Evolutionary conservation across 78 protist genomes (phyloP).

Genomic region (Isochrysis galbana): DNA sequence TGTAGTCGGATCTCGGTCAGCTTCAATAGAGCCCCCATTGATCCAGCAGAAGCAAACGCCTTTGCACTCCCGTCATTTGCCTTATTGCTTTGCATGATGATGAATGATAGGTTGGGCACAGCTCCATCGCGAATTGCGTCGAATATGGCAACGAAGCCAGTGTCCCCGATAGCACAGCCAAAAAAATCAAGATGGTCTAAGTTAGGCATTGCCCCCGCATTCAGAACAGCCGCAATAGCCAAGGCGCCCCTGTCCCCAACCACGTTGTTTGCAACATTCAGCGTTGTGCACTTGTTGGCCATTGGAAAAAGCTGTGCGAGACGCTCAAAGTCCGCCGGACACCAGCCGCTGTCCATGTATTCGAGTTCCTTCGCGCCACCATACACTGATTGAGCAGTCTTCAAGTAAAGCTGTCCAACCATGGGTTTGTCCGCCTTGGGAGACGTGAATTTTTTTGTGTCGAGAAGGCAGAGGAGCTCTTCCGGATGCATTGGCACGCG

Average conservation of each 20-base stretch:
- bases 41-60: too few species aligned
- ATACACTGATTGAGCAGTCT: not conserved
- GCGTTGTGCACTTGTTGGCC: not conserved
- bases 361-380: not conserved
- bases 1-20: too few species aligned
- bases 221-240: not conserved
- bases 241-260: not conserved
- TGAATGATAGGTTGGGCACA: not conserved
- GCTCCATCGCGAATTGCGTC: not conserved
- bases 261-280: not conserved
- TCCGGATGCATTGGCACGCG: not conserved
- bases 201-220: not conserved
- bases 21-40: too few species aligned
- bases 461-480: not conserved
- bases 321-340: not conserved
- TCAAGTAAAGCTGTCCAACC: not conserved
- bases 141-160: not conserved
- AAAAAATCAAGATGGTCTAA: not conserved
- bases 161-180: not conserved
- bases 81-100: not conserved
- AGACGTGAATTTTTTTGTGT: not conserved
- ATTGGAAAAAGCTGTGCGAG: not conserved
- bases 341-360: not conserved
- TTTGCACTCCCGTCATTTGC: too few species aligned
- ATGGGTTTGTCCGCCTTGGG: not conserved